phyloP scores from a whole-genome alignment of 192 early-diverging fungal species.

The Rhizoclosmatium sp. region DNA sequence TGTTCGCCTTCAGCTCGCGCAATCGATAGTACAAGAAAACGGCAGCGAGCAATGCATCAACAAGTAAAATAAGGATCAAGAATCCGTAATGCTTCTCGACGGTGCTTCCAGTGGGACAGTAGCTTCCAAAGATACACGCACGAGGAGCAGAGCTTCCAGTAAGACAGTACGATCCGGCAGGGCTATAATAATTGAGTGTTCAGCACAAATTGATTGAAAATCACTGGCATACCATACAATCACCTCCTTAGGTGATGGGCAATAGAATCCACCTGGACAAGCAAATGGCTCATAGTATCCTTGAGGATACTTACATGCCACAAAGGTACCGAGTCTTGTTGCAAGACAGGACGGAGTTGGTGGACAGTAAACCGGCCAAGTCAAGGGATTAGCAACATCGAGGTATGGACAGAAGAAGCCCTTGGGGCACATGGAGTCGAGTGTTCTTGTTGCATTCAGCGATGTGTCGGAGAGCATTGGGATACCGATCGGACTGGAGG shows the following conservation, averaged over 20 bases:
- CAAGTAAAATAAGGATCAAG: slow-evolving; percentile 7
- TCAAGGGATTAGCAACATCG: neutral
- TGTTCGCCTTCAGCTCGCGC: slow-evolving; percentile 2
- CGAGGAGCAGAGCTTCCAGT: slow-evolving; percentile 19
- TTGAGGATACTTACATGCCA: slow-evolving; percentile 28
- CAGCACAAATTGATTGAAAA: neutral
- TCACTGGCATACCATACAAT: neutral
- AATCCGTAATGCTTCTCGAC: slow-evolving; percentile 27
- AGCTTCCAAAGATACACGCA: slow-evolving; percentile 38
- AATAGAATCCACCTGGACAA: slow-evolving; percentile 50
- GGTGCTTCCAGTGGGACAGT: slow-evolving; percentile 40
- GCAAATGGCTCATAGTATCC: slow-evolving; percentile 46
- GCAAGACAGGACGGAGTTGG: slow-evolving; percentile 1
- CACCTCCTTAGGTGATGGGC: slow-evolving; percentile 34
- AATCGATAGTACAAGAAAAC: slow-evolving; percentile 30
- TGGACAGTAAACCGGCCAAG: slow-evolving; percentile 35
- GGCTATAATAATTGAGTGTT: neutral
- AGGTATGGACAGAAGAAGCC: slow-evolving; percentile 42
- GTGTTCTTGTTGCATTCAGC: neutral
- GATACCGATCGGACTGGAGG: slow-evolving; percentile 6
- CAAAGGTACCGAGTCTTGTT: neutral
- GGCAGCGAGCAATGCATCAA: slow-evolving; percentile 33
- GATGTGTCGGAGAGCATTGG: slow-evolving; percentile 5
- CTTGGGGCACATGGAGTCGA: slow-evolving; percentile 9
- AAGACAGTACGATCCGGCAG: slow-evolving; percentile 23